Evolutionary conservation across 116 monocot species (phyloP), one percentile per base, ranked within the genome.

Genomic region (Papilionanthe hybrid): DNA sequence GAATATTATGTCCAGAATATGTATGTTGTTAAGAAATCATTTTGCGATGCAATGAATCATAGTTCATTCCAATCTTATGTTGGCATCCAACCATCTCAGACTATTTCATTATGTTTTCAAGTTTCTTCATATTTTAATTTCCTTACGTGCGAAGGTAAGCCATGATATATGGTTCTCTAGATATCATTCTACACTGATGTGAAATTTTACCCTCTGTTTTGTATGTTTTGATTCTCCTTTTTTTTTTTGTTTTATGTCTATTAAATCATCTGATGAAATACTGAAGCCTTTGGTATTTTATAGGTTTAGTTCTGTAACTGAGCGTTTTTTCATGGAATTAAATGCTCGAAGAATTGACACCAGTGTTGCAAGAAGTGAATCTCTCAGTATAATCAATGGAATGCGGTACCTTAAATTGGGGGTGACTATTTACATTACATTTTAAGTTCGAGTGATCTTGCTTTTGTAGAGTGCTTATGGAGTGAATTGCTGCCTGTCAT

Each of bases 351-450:
- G 90, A 68, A 89, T 90, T 55, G 99, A 99, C 77, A 92, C 90
- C 29, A 93, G 82, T 85, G 88, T 92, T 87, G 86, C 91, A 69
- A 91, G 99, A 86, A 99, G 93, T 78, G 95, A 99, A 86, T 93
- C 95, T 75, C 93, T 99, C n/a, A 95, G 92, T 85, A 99, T 99
- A 83, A 93, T 99, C 55, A 92, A 99, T 83, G 99, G 99, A 78
- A 99, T 99, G 99, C 99, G 99, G 81, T 99, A 99, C 75, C 93
- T 99, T 76, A 99, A 95, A 81, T 90, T 99, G 83, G 99, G 99
- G 93, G 99, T 99, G 90, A 84, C 79, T 79, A 22, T 47, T 75
- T 72, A 19, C 72, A 43, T 79, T 80, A 65, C 75, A 55, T 50
- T 81, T 78, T 18, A 28, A 22, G 22, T 20, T 15, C 3, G 22